Percentiles rank a stretch among this genome's conserved stretches.
Conservation (phyloP, 345 rosid species). For the Aethionema arabicum region DNA sequence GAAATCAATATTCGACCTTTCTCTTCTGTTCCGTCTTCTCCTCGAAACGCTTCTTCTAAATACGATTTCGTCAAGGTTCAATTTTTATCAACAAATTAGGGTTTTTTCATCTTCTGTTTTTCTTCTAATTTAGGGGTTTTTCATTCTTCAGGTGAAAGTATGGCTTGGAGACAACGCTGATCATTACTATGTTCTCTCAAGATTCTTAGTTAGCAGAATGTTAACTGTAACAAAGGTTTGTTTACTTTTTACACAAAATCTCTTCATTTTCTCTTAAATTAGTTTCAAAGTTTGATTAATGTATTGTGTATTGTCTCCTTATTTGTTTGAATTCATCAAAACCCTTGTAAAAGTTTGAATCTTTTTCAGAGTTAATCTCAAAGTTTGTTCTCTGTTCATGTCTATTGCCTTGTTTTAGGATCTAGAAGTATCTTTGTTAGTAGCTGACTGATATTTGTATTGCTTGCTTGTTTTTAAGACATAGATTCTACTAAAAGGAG, state of each 20-base stretch:
- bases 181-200: constrained; percentile 92
- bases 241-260: background rate
- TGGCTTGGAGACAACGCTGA: constrained; percentile 97
- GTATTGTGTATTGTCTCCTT: too few relatives aligned
- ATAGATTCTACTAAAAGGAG: too few relatives aligned
- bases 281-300: background rate
- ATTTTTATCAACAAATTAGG: background rate
- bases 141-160: constrained; percentile 67
- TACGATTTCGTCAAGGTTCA: constrained; percentile 80
- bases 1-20: constrained; percentile 38
- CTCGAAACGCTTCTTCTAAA: constrained; percentile 76
- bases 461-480: too few relatives aligned
- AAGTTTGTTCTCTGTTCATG: too few relatives aligned
- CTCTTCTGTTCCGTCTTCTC: constrained; percentile 47
- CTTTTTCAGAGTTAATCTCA: too few relatives aligned
- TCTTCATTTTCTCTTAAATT: background rate
- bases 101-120: background rate
- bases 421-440: too few relatives aligned
- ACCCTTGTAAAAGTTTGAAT: too few relatives aligned
- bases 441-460: too few relatives aligned
- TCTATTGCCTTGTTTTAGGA: too few relatives aligned
- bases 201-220: constrained; percentile 93
- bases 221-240: constrained; percentile 93
- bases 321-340: too few relatives aligned
- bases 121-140: background rate